Percentiles rank a stretch among this genome's conserved stretches.
Evolutionary conservation across 1,139 yeast species (phyloP).

Genomic region (Geotrichum restrictum): DNA sequence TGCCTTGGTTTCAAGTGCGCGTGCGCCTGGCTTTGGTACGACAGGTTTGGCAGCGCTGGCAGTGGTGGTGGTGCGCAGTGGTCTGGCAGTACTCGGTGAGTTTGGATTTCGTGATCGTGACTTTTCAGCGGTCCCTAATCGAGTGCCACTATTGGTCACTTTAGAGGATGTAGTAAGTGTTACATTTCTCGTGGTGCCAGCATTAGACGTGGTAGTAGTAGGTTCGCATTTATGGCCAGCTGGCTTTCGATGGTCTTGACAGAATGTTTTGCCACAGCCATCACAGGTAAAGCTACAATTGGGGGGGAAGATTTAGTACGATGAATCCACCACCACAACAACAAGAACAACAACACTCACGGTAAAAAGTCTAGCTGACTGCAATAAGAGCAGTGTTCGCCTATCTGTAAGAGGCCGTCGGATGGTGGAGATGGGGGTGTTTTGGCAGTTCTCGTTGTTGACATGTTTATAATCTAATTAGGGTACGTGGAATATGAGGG

Average conservation of each 20-base stretch:
- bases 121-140: background rate
- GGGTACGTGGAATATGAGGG: background rate
- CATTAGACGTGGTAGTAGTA: constrained; percentile 14
- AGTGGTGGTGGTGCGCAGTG: too few relatives aligned
- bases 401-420: constrained; percentile 50
- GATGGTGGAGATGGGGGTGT: constrained; percentile 14
- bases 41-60: background rate
- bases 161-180: background rate
- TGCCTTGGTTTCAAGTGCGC: background rate
- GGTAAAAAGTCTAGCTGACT: constrained; percentile 56
- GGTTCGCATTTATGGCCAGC: constrained; percentile 46
- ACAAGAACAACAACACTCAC: background rate
- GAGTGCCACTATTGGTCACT: constrained; percentile 8
- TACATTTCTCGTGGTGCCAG: background rate
- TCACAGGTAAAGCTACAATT: constrained; percentile 47
- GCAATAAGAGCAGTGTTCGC: constrained; percentile 51
- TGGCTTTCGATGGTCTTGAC: constrained; percentile 49
- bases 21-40: background rate
- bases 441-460: constrained; percentile 1
- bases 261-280: constrained; percentile 46
- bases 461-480: background rate
- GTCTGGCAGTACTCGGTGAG: constrained; percentile 2
- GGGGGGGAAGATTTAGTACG: background rate
- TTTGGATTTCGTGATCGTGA: background rate
- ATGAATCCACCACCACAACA: too few relatives aligned